A percentile compares a stretch with the other conserved stretches of the same genome.
phyloP scores from a whole-genome alignment of 2,329 filamentous ascomycete genomes.

The Cryphonectria parasitica region DNA sequence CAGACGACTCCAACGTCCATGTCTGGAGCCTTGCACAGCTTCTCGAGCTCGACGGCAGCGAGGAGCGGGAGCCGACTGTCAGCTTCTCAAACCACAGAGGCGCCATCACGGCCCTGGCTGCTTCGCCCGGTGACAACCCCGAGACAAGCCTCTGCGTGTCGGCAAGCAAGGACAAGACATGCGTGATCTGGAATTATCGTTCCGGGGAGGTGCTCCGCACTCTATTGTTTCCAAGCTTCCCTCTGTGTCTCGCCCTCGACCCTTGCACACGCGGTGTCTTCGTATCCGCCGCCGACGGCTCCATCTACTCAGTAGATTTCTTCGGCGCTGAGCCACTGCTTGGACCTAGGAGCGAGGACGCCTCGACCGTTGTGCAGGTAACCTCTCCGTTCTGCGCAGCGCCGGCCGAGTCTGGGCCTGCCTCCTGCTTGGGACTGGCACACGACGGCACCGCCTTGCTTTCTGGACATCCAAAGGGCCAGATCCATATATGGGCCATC shows the following conservation, averaged over 20 bases:
- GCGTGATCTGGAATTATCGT: slow-evolving; percentile 90
- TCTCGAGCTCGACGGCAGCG: slow-evolving; percentile 60
- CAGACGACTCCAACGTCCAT: slow-evolving; percentile 85
- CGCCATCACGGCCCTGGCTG: slow-evolving; percentile 67
- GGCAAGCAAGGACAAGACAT: slow-evolving; percentile 82
- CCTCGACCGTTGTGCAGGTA: slow-evolving; percentile 62
- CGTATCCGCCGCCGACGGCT: slow-evolving; percentile 78
- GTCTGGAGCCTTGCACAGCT: slow-evolving; percentile 85
- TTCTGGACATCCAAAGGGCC: slow-evolving; percentile 80
- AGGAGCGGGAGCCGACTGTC: slow-evolving; percentile 69
- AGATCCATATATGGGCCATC: slow-evolving; percentile 80
- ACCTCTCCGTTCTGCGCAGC: slow-evolving; percentile 58
- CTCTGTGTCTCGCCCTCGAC: slow-evolving; percentile 76
- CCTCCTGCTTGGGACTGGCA: slow-evolving; percentile 71
- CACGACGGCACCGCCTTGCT: slow-evolving; percentile 82
- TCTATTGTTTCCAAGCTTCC: slow-evolving; percentile 74
- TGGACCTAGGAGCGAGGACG: slow-evolving; percentile 53
- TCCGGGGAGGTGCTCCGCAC: slow-evolving; percentile 78
- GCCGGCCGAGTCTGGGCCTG: slow-evolving; percentile 67
- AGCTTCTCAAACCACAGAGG: slow-evolving; percentile 79
- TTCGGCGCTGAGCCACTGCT: slow-evolving; percentile 60
- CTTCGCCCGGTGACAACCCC: slow-evolving; percentile 67
- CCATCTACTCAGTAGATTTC: slow-evolving; percentile 79
- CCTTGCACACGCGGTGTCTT: slow-evolving; percentile 83
- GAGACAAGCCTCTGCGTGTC: slow-evolving; percentile 84